phyloP scores from a whole-genome alignment of 2,329 filamentous ascomycete genomes.

The Fusarium nanum region DNA sequence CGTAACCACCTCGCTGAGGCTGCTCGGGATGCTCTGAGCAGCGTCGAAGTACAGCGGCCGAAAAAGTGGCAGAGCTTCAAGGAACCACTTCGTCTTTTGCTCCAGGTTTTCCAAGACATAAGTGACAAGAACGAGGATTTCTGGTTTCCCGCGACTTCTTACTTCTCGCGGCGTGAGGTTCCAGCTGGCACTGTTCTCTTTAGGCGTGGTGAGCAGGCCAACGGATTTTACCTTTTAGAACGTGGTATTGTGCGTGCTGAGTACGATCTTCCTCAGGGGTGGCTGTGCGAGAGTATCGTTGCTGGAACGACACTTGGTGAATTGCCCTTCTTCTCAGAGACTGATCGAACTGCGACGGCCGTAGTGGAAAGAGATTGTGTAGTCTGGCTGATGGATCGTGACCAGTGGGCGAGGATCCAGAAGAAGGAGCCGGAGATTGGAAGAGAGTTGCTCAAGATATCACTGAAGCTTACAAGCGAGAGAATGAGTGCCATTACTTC shows the following conservation, averaged over 20 bases:
- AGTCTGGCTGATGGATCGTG: constrained; percentile 81
- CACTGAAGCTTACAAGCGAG: constrained; percentile 94
- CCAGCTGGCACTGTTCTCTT: constrained; percentile 79
- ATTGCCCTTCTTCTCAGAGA: constrained; percentile 95
- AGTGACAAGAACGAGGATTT: constrained; percentile 92
- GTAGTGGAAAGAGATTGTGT: constrained; percentile 84
- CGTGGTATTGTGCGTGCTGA: constrained; percentile 89
- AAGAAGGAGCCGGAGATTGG: constrained; percentile 80
- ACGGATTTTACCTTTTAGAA: constrained; percentile 91
- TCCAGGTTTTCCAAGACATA: constrained; percentile 94
- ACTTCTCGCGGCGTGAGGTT: constrained; percentile 78
- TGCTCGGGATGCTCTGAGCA: constrained; percentile 79
- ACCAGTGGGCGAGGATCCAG: constrained; percentile 79
- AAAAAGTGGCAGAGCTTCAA: constrained; percentile 86
- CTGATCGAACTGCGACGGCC: constrained; percentile 86
- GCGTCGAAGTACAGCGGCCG: constrained; percentile 68
- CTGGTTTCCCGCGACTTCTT: constrained; percentile 84
- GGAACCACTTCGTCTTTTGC: constrained; percentile 88
- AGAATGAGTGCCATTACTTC: constrained; percentile 79
- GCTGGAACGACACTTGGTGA: constrained; percentile 96
- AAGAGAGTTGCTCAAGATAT: constrained; percentile 84
- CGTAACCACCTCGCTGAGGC: constrained; percentile 81
- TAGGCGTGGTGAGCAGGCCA: constrained; percentile 77
- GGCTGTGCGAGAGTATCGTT: constrained; percentile 90
- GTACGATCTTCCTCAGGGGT: constrained; percentile 90